These are phyloP conservation scores for Fomitopsis betulina DNA, from an alignment of 1,284 basidiomycete species.

Conservation along the genomic window DNA sequence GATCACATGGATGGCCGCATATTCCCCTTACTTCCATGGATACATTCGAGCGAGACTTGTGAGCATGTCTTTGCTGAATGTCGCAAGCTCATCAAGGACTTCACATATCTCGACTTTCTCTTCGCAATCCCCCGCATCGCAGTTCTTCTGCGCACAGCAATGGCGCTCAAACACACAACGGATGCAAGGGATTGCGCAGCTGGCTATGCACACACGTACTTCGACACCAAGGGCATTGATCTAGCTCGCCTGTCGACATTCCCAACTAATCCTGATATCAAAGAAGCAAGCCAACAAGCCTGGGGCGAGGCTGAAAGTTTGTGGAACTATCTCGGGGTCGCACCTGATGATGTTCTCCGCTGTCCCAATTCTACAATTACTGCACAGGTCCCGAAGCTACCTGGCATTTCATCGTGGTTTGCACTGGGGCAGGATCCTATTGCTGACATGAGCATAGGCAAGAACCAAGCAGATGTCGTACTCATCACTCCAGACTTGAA, in stretches of 20 bases:
- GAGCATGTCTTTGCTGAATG: conserved; percentile 34
- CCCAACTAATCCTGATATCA: conserved; percentile 8
- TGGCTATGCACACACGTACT: conserved; percentile 17
- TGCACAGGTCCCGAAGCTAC: too few relatives aligned
- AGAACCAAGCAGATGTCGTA: too few relatives aligned
- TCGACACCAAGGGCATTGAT: conserved; percentile 7
- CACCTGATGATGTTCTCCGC: too few relatives aligned
- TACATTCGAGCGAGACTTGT: conserved; percentile 30
- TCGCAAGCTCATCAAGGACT: conserved; percentile 31
- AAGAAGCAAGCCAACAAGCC: conserved; percentile 1
- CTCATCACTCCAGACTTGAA: too few relatives aligned
- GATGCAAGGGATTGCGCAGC: conserved; percentile 10
- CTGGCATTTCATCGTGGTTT: too few relatives aligned
- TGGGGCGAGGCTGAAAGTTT: conserved; percentile 8
- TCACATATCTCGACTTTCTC: conserved; percentile 30
- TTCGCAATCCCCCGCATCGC: conserved; percentile 29
- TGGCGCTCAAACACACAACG: not conserved
- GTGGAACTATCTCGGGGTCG: too few relatives aligned
- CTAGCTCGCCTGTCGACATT: conserved; percentile 5
- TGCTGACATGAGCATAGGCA: too few relatives aligned
- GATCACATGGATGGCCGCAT: conserved; percentile 20
- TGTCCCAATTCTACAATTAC: too few relatives aligned
- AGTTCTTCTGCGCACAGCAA: conserved; percentile 9
- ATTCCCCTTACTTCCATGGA: conserved; percentile 28
- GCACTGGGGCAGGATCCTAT: too few relatives aligned